phyloP scores from a whole-genome alignment of 2,329 filamentous ascomycete species.

The Sporothrix dimorphospora region DNA sequence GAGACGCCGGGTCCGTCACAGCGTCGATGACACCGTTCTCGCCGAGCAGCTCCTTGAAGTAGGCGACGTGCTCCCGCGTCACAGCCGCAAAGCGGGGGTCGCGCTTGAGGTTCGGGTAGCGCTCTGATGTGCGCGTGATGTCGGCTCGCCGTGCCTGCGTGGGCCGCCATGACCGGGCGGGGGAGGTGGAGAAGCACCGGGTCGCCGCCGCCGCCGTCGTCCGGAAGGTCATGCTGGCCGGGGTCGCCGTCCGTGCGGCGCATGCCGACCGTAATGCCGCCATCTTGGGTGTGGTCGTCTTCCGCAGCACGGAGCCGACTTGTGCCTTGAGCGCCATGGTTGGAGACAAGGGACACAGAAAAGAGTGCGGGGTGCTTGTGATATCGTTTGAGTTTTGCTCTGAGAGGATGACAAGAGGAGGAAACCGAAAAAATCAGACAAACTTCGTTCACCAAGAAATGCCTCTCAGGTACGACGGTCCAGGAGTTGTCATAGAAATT shows the following conservation, averaged over 20 bases:
- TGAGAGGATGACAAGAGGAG: not conserved
- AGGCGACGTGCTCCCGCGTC: conserved; percentile 76
- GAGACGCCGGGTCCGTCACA: conserved; percentile 68
- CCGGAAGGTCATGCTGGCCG: not conserved
- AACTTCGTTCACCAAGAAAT: not conserved
- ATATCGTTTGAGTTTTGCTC: not conserved
- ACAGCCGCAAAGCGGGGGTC: conserved; percentile 75
- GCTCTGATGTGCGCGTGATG: conserved; percentile 78
- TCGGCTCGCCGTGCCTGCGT: conserved; percentile 25
- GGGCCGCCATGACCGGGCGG: conserved; percentile 19
- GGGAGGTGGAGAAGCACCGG: conserved; percentile 29
- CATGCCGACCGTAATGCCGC: conserved; percentile 20
- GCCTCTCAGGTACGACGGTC: not conserved
- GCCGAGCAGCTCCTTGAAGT: conserved; percentile 78
- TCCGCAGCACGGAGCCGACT: conserved; percentile 29
- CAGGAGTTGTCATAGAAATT: not conserved
- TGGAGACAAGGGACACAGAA: not conserved
- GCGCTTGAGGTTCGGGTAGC: conserved; percentile 81
- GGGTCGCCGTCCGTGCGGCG: not conserved
- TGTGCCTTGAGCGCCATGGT: conserved; percentile 29
- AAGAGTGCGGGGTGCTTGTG: not conserved
- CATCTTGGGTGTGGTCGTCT: conserved; percentile 9
- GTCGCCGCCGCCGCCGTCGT: not conserved
- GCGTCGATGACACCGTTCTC: conserved; percentile 84
- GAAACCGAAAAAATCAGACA: not conserved